Base-by-base conservation (phyloP, 805 yeast genomes). In the Wilhelminamyces savonicus region DNA sequence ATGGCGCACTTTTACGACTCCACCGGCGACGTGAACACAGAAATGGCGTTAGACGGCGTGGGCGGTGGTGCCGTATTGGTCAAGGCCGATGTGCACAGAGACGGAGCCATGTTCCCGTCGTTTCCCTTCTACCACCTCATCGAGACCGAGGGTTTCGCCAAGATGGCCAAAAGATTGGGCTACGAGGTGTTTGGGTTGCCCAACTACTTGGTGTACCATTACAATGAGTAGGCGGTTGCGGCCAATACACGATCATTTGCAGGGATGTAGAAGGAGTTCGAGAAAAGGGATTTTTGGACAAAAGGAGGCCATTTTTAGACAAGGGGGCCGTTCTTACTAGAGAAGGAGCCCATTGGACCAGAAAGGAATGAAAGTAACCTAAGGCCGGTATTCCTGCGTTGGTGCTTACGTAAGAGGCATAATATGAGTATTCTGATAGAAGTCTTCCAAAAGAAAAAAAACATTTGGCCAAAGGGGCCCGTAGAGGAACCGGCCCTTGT, bases 81-180 rank as follows among this genome's bases (percentile, higher is more conserved):
- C 18, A 86, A 90, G 52, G 95, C 97, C 8, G 97, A 88, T 44
- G 99, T 92, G 31, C 99, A 92, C 59, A 74, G 98, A 54, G 98
- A 92, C 56, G 99, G 99, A 29, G 97, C 97, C 32, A 90, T 92
- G 97, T 92, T 92, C 75, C 98, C 99, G 12, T 84, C 94, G 28
- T 92, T 92, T 75, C 92, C 98, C 36, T 92, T 92, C 68, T 88
- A 90, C 56, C 95, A 92, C 56, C 70, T 92, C 56, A 87, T 92
- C 40, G 98, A 92, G 65, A 88, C 97, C 7, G 98, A 92, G 61
- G 98, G 98, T 12, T 92, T 92, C 59, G 97, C 92, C n/a, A 82
- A 81, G 57, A 92, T 92, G 97, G 19, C 95, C 25, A 86, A 87
- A 57, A 70, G 97, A 45, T 69, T 92, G 39, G 95, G 95, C 19